Base-by-base conservation (phyloP, 176 grass and related monocot species). In the Ananas comosus region DNA sequence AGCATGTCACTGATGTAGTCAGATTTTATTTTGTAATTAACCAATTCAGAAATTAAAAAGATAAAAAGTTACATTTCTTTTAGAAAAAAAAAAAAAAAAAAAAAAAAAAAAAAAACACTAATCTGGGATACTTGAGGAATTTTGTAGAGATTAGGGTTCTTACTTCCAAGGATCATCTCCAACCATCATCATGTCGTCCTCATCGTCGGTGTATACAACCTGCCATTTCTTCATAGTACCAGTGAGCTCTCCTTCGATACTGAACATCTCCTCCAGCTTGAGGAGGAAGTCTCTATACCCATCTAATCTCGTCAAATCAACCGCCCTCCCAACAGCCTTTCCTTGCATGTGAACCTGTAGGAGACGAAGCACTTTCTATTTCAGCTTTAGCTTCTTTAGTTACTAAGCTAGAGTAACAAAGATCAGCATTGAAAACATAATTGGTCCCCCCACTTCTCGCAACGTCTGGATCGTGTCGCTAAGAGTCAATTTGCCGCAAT, bases 131-230 rank as follows among this genome's bases (percentile, higher is more conserved):
- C 33, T 42, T 0, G 3, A 67, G 4, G 51, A 18, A 68, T 77
- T 10, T 17, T 28, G 12, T 12, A 74, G 23, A 18, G 65, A 9
- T 66, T 51, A 54, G 59, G 49, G 48, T 70, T 69, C 81, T 81
- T 99, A 99, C 94, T 74, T 67, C 94, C 94, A 99, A 63, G 89
- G 94, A 80, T 99, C 89, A n/a, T 99, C 89, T 49, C 94, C 94
- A 70, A 90, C 89, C 68, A 85, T 70, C 94, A 99, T 99, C 77
- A 93, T 86, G 74, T 99, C 94, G 80, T 99, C 84, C 63, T 93
- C 89, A 10, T 93, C 94, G 57, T 99, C 94, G 1, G 84, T 83
- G 64, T 85, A 99, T 57, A 93, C 76, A 42, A 91, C 82, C 51
- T 88, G 72, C 94, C 89, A 99, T 81, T 71, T 79, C 75, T 83